Base-by-base conservation (phyloP, 345 rosid species). In the Populus davidiana region DNA sequence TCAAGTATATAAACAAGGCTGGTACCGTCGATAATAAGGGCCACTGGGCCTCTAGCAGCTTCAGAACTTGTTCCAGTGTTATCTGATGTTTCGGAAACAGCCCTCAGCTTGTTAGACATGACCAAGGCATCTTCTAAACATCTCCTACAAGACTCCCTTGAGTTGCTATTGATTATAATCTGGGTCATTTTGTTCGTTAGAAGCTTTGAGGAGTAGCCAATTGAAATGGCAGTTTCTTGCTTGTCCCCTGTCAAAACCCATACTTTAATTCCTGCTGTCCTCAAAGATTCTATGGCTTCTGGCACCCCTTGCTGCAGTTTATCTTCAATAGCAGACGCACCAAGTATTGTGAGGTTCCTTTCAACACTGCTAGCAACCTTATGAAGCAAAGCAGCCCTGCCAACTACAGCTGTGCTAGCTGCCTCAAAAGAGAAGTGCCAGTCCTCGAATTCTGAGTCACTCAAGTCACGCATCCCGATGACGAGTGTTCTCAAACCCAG, bases 181-280 rank as follows among this genome's bases (percentile, higher is more conserved):
- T 86, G 97, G 72, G 88, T 88, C 99, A 96, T 96, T 79, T 78
- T 86, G 77, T 77, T 83, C 8, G 98, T 92, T 73, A 96, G 85
- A 84, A 96, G 99, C 90, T 92, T 92, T 5, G 98, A 94, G 29
- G 97, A 96, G 88, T 89, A 91, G 70, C 98, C 99, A 83, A 94
- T 96, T 11, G 98, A 92, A 81, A 96, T 91, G 65, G 99, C 98
- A 44, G 99, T 94, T 89, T 96, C 99, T 85, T 94, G 97, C 85
- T 96, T 96, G 89, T 96, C 99, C 69, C 99, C 98, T 23, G 98
- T 96, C 87, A 96, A 86, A 66, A 96, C 97, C 98, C 99, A 96
- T 62, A 96, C 95, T 85, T 92, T 91, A 70, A 96, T 89, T 68
- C 91, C 98, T 2, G 98, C 98, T 14, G 76, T 87, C 78, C 97